A percentile compares a stretch with the other conserved stretches of the same genome.
Conservation (phyloP, 2,329 filamentous ascomycete genomes). For the Sclerotinia minor region DNA sequence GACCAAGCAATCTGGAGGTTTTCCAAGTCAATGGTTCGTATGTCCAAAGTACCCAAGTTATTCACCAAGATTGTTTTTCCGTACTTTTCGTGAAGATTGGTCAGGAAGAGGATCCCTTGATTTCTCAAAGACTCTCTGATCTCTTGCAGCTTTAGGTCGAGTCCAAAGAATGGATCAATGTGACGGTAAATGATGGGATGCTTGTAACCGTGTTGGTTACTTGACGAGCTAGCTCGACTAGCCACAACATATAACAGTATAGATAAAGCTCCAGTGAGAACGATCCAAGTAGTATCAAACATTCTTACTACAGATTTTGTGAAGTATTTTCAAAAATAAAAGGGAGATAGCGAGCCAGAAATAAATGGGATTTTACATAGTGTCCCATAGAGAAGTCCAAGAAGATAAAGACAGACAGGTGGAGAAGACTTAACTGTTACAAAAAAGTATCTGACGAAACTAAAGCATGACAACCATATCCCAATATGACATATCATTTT, state of each 20-base stretch:
- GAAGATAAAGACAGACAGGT: not conserved
- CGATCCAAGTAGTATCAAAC: not conserved
- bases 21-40: conserved; percentile 12
- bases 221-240: not conserved
- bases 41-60: not conserved
- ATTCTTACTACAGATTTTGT: not conserved
- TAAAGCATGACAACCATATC: not conserved
- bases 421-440: conserved; percentile 5
- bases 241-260: not conserved
- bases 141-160: conserved; percentile 15
- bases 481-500: not conserved
- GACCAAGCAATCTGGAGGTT: conserved; percentile 4
- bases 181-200: conserved; percentile 11
- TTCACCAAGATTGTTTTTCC: not conserved
- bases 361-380: not conserved
- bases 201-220: not conserved
- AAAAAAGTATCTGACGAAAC: not conserved
- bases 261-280: not conserved
- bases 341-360: not conserved
- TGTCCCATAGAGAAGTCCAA: not conserved
- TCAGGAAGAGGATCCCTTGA: not conserved
- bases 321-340: too few species aligned
- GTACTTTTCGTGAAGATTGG: conserved; percentile 10
- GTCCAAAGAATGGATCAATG: conserved; percentile 17
- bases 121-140: not conserved